A percentile compares a stretch with the other conserved stretches of the same genome.
These are phyloP conservation scores for Acacia acuminata DNA, from an alignment of 306 rosid species.

Conservation along the genomic window DNA sequence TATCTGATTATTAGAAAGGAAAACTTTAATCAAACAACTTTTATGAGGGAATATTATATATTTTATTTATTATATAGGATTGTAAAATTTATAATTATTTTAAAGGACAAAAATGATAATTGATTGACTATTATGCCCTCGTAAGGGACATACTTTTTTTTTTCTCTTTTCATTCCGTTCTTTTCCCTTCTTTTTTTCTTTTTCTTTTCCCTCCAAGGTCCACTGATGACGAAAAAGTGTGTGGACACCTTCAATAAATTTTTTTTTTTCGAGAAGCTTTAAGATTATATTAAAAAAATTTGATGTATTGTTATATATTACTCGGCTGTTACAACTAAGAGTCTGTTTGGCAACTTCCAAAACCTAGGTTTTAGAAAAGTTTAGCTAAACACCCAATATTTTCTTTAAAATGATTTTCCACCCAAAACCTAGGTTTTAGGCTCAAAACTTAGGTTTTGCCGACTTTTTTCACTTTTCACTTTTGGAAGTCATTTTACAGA, in stretches of 20 bases:
- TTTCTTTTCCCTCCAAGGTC: background rate
- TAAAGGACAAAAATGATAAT: background rate
- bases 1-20: slow-evolving; percentile 40
- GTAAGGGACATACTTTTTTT: background rate
- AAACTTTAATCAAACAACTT: background rate
- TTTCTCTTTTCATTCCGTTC: background rate
- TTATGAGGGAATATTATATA: background rate
- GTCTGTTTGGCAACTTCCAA: no score
- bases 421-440: no score
- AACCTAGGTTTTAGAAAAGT: no score
- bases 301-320: no score
- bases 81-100: background rate
- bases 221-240: background rate
- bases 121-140: background rate
- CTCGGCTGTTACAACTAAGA: no score
- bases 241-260: background rate
- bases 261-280: no score
- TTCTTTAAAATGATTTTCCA: no score
- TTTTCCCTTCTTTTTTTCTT: background rate
- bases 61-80: background rate
- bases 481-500: no score
- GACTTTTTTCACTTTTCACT: no score
- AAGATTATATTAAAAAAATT: no score
- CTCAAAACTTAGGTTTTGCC: no score
- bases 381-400: no score